Evolutionary conservation across 306 rosid species (phyloP), one percentile per base, ranked within the genome.

Genomic region (Rubus idaeus): DNA sequence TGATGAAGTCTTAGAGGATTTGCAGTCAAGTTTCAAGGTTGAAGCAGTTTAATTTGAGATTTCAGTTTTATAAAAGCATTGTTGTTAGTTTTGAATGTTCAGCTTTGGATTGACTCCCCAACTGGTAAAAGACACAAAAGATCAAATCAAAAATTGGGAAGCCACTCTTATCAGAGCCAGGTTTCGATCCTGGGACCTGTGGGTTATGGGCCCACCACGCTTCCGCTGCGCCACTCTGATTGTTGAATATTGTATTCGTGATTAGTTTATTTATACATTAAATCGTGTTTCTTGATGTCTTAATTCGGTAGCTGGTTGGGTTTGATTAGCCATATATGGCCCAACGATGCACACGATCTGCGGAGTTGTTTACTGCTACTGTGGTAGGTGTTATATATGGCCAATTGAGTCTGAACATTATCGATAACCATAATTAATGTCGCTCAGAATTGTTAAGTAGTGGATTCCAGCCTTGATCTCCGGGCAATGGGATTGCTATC

Each of bases 181-280:
- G 68, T 62, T 62, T 62, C 68, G 68, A 62, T 62, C 68, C 42
- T 35, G 68, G 68, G 68, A 62, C 68, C 68, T 62, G 65, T 60
- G 65, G 65, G 65, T 60, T 60, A 62, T 62, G 68, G 68, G 68
- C 68, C 44, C 68, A 62, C 68, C 68, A 62, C 68, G 68, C 68
- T 62, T 62, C 68, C 68, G 68, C 68, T 62, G 68, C 68, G 65
- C 65, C 65, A 60, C 65, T 60, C 65, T 60, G 65, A 60, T 60
- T 60, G 4, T 60, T 26, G 65, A 11, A 10, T 9, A 42, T 42
- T 42, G 8, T 4, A 8, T 42, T 42, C 7, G 5, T 5, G 0
- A 42, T 42, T 42, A 42, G 46, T 42, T 1, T 42, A 42, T 42
- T 30, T 30, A 30, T 30, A 30, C 35, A 30, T 30, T 1, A 30